phyloP scores from a whole-genome alignment of 2,329 filamentous ascomycete species.

The Colletotrichum incanum region DNA sequence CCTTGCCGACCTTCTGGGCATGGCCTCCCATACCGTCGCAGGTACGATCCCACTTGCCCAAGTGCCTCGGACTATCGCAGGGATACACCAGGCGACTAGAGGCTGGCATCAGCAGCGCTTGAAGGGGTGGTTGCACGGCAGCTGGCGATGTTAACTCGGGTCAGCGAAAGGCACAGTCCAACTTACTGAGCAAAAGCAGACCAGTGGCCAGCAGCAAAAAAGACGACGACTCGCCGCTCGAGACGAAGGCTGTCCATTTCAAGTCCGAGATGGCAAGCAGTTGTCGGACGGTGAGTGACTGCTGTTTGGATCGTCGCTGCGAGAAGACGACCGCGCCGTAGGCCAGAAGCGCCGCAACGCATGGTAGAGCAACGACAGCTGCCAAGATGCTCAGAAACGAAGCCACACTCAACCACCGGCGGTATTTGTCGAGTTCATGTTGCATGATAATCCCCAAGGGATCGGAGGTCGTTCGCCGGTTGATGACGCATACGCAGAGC shows the following conservation, averaged over 20 bases:
- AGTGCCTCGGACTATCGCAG: conserved; percentile 21
- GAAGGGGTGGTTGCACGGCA: conserved; percentile 35
- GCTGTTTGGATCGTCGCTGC: conserved; percentile 30
- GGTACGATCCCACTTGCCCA: conserved; percentile 33
- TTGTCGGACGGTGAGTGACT: conserved; percentile 37
- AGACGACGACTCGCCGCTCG: conserved; percentile 20
- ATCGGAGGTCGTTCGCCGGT: conserved; percentile 25
- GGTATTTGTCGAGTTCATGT: conserved; percentile 33
- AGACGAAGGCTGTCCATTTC: conserved; percentile 38
- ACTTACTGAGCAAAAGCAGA: conserved; percentile 30
- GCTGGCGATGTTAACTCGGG: conserved; percentile 14
- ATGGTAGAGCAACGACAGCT: conserved; percentile 39
- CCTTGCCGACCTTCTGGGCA: conserved; percentile 30
- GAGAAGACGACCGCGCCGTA: conserved; percentile 40
- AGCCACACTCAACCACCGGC: conserved; percentile 30
- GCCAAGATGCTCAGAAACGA: conserved; percentile 35
- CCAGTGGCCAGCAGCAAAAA: conserved; percentile 34
- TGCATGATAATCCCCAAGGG: conserved; percentile 30
- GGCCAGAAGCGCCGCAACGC: conserved; percentile 37
- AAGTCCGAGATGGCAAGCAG: conserved; percentile 38
- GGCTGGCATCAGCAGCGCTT: conserved; percentile 33
- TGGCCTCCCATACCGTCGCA: conserved; percentile 11
- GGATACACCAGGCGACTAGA: conserved; percentile 32
- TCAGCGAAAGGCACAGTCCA: not conserved
- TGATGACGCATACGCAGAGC: conserved; percentile 36